Percentiles rank a stretch among this genome's conserved stretches.
Conservation (phyloP, 2,329 filamentous ascomycete genomes). For the Neofusicoccum ribis region DNA sequence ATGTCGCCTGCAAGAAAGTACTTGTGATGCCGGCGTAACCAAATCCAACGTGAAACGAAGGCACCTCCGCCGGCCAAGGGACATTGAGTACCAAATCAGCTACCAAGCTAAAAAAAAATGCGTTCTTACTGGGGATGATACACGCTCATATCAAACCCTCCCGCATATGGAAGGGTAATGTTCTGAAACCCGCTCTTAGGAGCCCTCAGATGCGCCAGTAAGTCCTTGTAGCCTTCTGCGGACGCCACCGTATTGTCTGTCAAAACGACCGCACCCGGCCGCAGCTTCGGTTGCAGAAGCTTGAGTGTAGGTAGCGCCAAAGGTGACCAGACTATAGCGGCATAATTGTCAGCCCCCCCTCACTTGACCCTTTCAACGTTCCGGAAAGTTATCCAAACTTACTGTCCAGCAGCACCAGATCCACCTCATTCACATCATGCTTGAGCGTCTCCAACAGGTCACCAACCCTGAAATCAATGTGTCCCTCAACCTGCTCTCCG, state of each 20-base stretch:
- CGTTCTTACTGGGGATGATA: constrained; percentile 13
- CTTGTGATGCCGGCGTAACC: no score
- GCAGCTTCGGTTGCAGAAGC: constrained; percentile 48
- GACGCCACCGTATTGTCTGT: constrained; percentile 51
- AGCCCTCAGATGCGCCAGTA: constrained; percentile 49
- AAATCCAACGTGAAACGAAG: no score
- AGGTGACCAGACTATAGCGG: constrained; percentile 54
- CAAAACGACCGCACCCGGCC: constrained; percentile 50
- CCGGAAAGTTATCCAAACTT: constrained; percentile 32
- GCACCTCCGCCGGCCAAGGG: no score
- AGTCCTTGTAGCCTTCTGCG: constrained; percentile 47
- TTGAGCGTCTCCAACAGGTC: constrained; percentile 60
- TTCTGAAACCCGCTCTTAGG: constrained; percentile 52
- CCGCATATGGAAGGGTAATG: constrained; percentile 50
- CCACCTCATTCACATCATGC: constrained; percentile 50
- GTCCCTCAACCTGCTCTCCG: constrained; percentile 49
- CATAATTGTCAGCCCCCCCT: background rate
- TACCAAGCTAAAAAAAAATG: no score
- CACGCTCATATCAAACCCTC: constrained; percentile 48
- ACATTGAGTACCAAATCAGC: no score
- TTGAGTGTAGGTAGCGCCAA: constrained; percentile 56
- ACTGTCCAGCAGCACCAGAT: constrained; percentile 64
- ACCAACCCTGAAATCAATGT: constrained; percentile 60
- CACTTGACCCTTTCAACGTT: no score
- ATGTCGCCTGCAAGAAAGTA: no score